Conservation (phyloP, 179 eudicot genomes). For the Beta lomatogona region DNA sequence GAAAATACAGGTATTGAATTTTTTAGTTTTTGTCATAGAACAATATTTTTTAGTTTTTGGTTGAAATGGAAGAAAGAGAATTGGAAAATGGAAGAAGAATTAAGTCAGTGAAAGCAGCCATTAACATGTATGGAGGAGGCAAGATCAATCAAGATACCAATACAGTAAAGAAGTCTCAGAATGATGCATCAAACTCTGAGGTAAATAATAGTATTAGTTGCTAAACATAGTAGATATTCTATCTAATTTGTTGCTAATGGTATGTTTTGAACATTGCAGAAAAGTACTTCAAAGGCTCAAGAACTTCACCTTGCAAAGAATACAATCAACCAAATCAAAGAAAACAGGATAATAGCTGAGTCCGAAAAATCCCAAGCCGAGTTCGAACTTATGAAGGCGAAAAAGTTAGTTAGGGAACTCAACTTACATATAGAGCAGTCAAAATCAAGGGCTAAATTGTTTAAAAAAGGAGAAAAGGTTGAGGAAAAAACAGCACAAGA, state of each 20-base stretch:
- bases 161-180: conserved; percentile 28
- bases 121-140: conserved; percentile 45
- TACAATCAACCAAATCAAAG: conserved; percentile 37
- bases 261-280: conserved; percentile 34
- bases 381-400: conserved; percentile 56
- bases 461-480: conserved; percentile 26
- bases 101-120: conserved; percentile 51
- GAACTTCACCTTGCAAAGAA: conserved; percentile 62
- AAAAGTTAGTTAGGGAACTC: conserved; percentile 54
- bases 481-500: conserved; percentile 12
- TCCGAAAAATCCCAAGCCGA: conserved; percentile 52
- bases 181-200: conserved; percentile 17
- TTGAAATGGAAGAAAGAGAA: conserved; percentile 34
- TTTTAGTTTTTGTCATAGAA: not conserved
- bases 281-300: conserved; percentile 47
- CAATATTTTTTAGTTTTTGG: not conserved
- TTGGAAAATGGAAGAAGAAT: conserved; percentile 14
- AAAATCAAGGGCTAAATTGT: conserved; percentile 40
- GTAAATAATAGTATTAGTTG: conserved; percentile 6
- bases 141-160: conserved; percentile 26
- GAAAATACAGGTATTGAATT: not conserved
- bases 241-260: not conserved
- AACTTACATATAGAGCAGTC: conserved; percentile 51
- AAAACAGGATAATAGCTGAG: conserved; percentile 46
- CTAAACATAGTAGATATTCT: not conserved